Evolutionary conservation across 2,329 filamentous ascomycete species (phyloP).

Genomic region (Echinosphaeria canescens): DNA sequence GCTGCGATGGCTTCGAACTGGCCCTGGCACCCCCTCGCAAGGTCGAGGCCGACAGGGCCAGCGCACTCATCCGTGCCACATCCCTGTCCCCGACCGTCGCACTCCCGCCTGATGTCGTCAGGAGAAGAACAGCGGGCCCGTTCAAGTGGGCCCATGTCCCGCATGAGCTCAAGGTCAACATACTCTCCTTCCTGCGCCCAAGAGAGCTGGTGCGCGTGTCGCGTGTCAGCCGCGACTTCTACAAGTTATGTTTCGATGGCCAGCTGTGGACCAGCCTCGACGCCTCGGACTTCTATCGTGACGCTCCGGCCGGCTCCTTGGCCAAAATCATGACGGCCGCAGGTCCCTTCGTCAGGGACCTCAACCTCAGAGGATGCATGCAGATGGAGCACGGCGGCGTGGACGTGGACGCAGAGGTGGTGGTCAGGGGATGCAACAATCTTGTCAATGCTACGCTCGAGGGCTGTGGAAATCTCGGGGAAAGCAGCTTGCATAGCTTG

Average conservation of each 20-base stretch:
- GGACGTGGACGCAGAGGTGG: slow-evolving; percentile 46
- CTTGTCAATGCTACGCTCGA: slow-evolving; percentile 75
- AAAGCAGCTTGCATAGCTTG: slow-evolving; percentile 56
- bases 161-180: slow-evolving; percentile 56
- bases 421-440: slow-evolving; percentile 72
- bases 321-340: slow-evolving; percentile 68
- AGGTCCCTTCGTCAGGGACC: slow-evolving; percentile 73
- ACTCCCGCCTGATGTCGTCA: slow-evolving; percentile 40
- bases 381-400: slow-evolving; percentile 71
- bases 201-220: slow-evolving; percentile 67
- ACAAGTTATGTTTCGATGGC: slow-evolving; percentile 77
- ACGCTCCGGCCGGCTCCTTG: slow-evolving; percentile 68
- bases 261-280: slow-evolving; percentile 82
- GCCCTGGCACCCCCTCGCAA: no score
- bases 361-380: slow-evolving; percentile 81
- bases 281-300: slow-evolving; percentile 65
- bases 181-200: slow-evolving; percentile 56
- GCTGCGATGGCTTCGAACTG: slow-evolving; percentile 19
- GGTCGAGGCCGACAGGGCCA: no score
- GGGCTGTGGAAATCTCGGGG: slow-evolving; percentile 69
- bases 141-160: slow-evolving; percentile 75
- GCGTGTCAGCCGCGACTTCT: slow-evolving; percentile 54
- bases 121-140: slow-evolving; percentile 24
- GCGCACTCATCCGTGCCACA: slow-evolving; percentile 24
- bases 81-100: slow-evolving; percentile 24